Percentiles rank a stretch among this genome's conserved stretches.
These are phyloP conservation scores for Pseudoscleropodium purum DNA, from an alignment of 225 moss, liverwort and hornwort species.

Conservation along the genomic window DNA sequence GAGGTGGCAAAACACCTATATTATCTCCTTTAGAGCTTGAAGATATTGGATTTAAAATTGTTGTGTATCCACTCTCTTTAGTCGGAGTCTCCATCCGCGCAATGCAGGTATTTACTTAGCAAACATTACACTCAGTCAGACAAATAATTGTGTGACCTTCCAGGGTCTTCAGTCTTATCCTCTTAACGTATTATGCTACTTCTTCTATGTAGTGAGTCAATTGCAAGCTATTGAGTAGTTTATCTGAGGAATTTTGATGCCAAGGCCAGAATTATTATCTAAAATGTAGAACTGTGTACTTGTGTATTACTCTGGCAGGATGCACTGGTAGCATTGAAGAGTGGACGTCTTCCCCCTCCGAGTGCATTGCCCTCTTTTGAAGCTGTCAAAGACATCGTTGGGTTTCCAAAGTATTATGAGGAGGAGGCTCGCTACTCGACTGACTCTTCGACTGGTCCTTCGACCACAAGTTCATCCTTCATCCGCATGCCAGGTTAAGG, in stretches of 20 bases:
- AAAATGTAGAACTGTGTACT: neutral
- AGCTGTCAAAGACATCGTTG: conserved; percentile 66
- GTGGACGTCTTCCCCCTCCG: conserved; percentile 76
- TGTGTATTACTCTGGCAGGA: conserved; percentile 40
- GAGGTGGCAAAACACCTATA: conserved; percentile 92
- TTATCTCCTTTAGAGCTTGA: conserved; percentile 66
- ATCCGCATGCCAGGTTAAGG: conserved; percentile 27
- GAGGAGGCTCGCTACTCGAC: conserved; percentile 68
- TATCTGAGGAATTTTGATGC: neutral
- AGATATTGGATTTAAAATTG: conserved; percentile 79
- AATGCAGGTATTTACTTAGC: conserved; percentile 62
- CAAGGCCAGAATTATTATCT: neutral
- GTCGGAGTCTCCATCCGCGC: conserved; percentile 89
- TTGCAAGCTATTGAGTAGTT: neutral
- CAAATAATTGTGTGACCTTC: neutral
- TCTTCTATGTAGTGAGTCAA: neutral
- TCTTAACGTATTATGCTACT: neutral
- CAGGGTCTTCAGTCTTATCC: neutral
- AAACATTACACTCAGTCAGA: neutral
- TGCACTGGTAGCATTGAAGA: conserved; percentile 70
- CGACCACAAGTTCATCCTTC: conserved; percentile 1
- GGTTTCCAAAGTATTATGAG: conserved; percentile 60
- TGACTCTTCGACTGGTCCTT: neutral
- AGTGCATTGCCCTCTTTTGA: conserved; percentile 66
- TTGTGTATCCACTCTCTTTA: conserved; percentile 84